Conservation (phyloP, 78 protist genomes). For the Emiliania huxleyi region DNA sequence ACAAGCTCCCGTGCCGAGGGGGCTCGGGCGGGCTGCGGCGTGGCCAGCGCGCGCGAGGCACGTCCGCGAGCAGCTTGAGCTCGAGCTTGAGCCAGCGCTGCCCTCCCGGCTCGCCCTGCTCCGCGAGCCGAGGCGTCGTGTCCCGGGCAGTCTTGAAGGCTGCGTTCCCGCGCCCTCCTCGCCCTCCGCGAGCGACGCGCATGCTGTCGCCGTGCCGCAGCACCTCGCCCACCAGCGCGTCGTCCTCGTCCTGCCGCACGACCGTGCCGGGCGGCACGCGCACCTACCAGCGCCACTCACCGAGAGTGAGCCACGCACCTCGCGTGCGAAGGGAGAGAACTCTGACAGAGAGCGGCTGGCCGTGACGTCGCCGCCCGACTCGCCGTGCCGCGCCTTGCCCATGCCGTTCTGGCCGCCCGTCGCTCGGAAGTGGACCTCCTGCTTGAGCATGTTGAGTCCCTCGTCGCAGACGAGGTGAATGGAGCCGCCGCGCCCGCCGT, state of each 20-base stretch:
- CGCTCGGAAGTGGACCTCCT: background rate
- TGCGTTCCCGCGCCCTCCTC: constrained; percentile 24
- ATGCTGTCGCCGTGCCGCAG: background rate
- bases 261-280: constrained; percentile 19
- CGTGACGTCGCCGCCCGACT: background rate
- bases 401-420: background rate
- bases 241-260: background rate
- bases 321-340: too few relatives aligned
- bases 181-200: constrained; percentile 25
- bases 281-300: too few relatives aligned
- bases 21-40: background rate
- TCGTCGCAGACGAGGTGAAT: background rate
- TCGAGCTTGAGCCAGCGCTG: constrained; percentile 41
- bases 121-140: constrained; percentile 21
- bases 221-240: background rate
- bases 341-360: too few relatives aligned
- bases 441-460: background rate
- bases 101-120: constrained; percentile 60
- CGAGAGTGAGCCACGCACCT: too few relatives aligned
- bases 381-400: background rate
- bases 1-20: constrained; percentile 50
- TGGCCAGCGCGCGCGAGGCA: background rate
- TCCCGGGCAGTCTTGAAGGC: background rate
- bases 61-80: constrained; percentile 1
- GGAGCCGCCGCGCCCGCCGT: constrained; percentile 40